Percentiles rank a stretch among this genome's conserved stretches.
Conservation (phyloP, 352 stramenopile genomes). For the Pilasporangium apinafurcum region DNA sequence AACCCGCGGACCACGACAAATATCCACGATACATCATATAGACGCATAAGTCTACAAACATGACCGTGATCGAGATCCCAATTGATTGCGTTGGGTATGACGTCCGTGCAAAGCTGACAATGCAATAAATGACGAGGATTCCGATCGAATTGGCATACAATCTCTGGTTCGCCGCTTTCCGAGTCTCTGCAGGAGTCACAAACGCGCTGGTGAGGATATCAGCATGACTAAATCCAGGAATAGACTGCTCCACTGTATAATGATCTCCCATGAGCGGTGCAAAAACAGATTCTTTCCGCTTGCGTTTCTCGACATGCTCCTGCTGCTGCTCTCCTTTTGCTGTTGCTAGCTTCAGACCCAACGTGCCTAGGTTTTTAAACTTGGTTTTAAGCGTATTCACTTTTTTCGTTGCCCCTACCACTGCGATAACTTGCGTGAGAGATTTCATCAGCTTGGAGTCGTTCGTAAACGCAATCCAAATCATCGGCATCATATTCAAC, state of each 20-base stretch:
- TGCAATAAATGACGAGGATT: conserved; percentile 48
- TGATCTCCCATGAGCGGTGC: conserved; percentile 68
- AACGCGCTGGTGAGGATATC: conserved; percentile 81
- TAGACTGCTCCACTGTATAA: conserved; percentile 72
- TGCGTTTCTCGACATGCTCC: conserved; percentile 9
- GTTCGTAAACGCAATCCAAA: conserved; percentile 89
- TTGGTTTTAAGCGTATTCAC: conserved; percentile 70
- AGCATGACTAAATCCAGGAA: conserved; percentile 61
- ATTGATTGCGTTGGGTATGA: conserved; percentile 54
- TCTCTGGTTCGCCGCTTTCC: conserved; percentile 35
- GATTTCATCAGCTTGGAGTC: conserved; percentile 83
- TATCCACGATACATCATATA: conserved; percentile 67
- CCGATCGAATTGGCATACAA: conserved; percentile 41
- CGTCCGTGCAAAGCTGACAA: conserved; percentile 48
- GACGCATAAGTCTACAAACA: conserved; percentile 69
- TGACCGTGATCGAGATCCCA: conserved; percentile 55
- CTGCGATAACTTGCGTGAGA: conserved; percentile 69
- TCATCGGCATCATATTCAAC: conserved; percentile 86
- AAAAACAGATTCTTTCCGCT: conserved; percentile 66
- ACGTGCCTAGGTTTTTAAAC: conserved; percentile 75
- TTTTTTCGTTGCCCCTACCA: conserved; percentile 72
- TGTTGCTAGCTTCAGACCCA: conserved; percentile 64
- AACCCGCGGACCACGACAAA: conserved; percentile 70
- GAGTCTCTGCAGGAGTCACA: conserved; percentile 47
- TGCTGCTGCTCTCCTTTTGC: conserved; percentile 23